Conservation (phyloP, 2,329 filamentous ascomycete species). For the Pyrenophora graminea region DNA sequence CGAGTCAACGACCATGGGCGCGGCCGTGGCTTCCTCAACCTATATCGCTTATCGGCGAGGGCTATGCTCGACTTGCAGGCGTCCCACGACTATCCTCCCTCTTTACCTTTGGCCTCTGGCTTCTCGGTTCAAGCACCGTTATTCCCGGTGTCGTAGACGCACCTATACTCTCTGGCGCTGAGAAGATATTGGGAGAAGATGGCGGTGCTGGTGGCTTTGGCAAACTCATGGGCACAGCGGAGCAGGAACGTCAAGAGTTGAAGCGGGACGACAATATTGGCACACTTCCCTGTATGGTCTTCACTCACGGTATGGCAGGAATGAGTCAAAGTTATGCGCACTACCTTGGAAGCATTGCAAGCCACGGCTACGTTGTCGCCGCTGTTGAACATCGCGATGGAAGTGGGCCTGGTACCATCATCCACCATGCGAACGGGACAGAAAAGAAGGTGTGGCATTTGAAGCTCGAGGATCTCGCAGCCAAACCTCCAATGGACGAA, state of each 20-base stretch:
- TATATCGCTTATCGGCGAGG: slow-evolving; percentile 49
- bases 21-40: slow-evolving; percentile 53
- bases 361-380: slow-evolving; percentile 52
- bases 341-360: slow-evolving; percentile 53
- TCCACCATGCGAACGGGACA: slow-evolving; percentile 42
- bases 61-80: slow-evolving; percentile 50
- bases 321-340: slow-evolving; percentile 53
- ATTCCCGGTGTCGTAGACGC: slow-evolving; percentile 52
- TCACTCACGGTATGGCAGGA: slow-evolving; percentile 54
- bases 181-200: slow-evolving; percentile 29
- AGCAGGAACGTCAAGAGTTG: slow-evolving; percentile 26
- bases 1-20: slow-evolving; percentile 34
- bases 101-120: slow-evolving; percentile 50
- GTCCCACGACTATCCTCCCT: slow-evolving; percentile 39
- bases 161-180: slow-evolving; percentile 39
- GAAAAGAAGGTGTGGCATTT: slow-evolving; percentile 47
- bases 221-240: slow-evolving; percentile 21
- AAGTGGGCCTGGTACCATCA: slow-evolving; percentile 50
- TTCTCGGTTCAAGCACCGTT: slow-evolving; percentile 47
- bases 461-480: slow-evolving; percentile 40
- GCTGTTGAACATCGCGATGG: slow-evolving; percentile 55
- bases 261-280: slow-evolving; percentile 34
- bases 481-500: slow-evolving; percentile 37
- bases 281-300: slow-evolving; percentile 50
- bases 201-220: slow-evolving; percentile 20